Evolutionary conservation across 805 yeast species (phyloP).

Genomic region (Maudiozyma bulderi): DNA sequence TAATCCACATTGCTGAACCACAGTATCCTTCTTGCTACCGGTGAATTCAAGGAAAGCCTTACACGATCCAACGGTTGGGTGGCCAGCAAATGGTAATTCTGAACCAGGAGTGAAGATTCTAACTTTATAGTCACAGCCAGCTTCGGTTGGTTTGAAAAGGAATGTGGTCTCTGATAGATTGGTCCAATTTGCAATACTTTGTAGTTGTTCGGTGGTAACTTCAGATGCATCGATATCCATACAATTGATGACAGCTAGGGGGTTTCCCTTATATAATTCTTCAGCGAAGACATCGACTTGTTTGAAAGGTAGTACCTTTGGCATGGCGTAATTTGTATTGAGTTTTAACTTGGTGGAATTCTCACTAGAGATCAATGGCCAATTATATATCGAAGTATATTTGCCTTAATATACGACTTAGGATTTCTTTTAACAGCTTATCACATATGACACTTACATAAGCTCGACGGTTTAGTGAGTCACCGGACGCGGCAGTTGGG

Average conservation of each 20-base stretch:
- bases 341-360: neutral
- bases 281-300: conserved; percentile 31
- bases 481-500: no score
- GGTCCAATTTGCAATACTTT: conserved; percentile 46
- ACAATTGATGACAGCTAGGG: conserved; percentile 39
- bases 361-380: no score
- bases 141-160: conserved; percentile 33
- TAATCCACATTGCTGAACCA: conserved; percentile 37
- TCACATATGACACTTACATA: no score
- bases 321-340: conserved; percentile 5
- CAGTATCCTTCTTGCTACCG: conserved; percentile 16
- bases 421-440: no score
- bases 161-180: conserved; percentile 53
- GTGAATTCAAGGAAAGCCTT: conserved; percentile 36
- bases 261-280: conserved; percentile 38
- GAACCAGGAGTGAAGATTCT: conserved; percentile 39
- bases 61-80: conserved; percentile 49
- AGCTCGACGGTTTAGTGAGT: no score
- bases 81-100: conserved; percentile 57
- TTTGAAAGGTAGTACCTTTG: conserved; percentile 20
- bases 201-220: conserved; percentile 35
- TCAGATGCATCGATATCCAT: conserved; percentile 11
- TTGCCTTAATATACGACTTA: no score
- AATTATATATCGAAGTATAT: no score
- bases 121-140: conserved; percentile 37